Percentiles rank a stretch among this genome's conserved stretches.
phyloP scores from a whole-genome alignment of 306 rosid species.

The Malus sylvestris region DNA sequence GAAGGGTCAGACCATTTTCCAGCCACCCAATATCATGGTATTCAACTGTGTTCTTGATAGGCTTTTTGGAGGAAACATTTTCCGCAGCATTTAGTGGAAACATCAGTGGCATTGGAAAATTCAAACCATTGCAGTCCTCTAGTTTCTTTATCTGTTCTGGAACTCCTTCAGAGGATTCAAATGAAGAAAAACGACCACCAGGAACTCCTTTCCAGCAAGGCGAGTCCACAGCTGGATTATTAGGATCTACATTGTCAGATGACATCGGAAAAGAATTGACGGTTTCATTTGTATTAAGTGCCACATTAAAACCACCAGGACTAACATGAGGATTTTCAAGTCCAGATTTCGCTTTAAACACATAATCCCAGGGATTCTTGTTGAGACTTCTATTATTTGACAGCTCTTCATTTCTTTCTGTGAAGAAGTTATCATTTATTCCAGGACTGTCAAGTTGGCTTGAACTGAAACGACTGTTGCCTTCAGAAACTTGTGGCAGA shows the following conservation, averaged over 20 bases:
- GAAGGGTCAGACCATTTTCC: conserved; percentile 33
- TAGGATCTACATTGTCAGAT: conserved; percentile 50
- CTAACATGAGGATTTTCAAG: conserved; percentile 26
- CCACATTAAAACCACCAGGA: conserved; percentile 35
- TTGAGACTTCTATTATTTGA: conserved; percentile 22
- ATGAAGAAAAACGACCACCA: conserved; percentile 33
- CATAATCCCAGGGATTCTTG: conserved; percentile 25
- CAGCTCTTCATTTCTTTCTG: conserved; percentile 29
- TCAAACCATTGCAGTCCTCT: conserved; percentile 24
- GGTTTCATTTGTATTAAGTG: conserved; percentile 30
- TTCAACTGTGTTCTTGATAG: conserved; percentile 25
- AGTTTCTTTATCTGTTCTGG: conserved; percentile 28
- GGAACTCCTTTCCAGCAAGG: conserved; percentile 98
- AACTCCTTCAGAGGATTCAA: conserved; percentile 29
- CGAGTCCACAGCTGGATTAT: conserved; percentile 75
- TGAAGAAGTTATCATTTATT: conserved; percentile 30
- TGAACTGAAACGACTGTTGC: conserved; percentile 27
- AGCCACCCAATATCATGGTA: conserved; percentile 16
- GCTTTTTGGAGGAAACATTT: conserved; percentile 28
- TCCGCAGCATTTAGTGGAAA: conserved; percentile 23
- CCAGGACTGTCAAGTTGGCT: conserved; percentile 37
- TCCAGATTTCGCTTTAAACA: conserved; percentile 33
- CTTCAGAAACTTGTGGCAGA: conserved; percentile 24
- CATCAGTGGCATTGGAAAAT: conserved; percentile 30
- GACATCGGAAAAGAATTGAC: conserved; percentile 41